Base-by-base conservation (phyloP, 2,329 filamentous ascomycete species). In the Zalaria obscura region DNA sequence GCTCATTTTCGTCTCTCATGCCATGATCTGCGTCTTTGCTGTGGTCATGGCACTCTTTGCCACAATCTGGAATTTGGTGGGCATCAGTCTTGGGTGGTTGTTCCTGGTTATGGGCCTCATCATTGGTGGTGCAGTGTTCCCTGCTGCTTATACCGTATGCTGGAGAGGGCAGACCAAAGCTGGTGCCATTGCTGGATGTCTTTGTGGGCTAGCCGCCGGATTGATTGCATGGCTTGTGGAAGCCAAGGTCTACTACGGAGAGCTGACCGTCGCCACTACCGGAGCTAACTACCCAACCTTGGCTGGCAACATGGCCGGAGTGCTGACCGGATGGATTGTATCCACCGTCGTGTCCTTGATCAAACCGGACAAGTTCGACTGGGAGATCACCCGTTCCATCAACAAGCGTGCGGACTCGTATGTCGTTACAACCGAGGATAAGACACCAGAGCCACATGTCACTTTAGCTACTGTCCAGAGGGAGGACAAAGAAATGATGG, bases 81-180 rank as follows among this genome's bases (percentile, higher is more conserved):
- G 57, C 25, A 55, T 65, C n/a, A 60, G 60, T 36, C 55, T 65
- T 25, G 61, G 60, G 3, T 65, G 60, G 59, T 52, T 65, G 3
- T 59, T 58, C 50, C 44, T 61, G 5, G 56, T 63, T 11, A 60
- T 66, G 52, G 63, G 60, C 27, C 53, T 66, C 10, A 51, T 65
- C 1, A 64, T 67, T 5, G 61, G 62, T 4, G 60, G 60, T 5
- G 64, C 61, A 1, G 60, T 66, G 5, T 61, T 68, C 38, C 42
- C 42, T 8, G 42, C 42, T 5, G 42, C 42, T 9, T 44, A 63
- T 27, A 46, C 58, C 3, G 57, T 64, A 28, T 52, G 50, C 33
- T 64, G 61, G 61, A 52, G 51, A 29, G 54, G 54, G 25, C 60
- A 63, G 42, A 48, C 48, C 10, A 52, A 50, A 35, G 42, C 49